Percentiles rank a stretch among this genome's conserved stretches.
Conservation (phyloP, 1,284 basidiomycete genomes). For the Trichosporon sp. region DNA sequence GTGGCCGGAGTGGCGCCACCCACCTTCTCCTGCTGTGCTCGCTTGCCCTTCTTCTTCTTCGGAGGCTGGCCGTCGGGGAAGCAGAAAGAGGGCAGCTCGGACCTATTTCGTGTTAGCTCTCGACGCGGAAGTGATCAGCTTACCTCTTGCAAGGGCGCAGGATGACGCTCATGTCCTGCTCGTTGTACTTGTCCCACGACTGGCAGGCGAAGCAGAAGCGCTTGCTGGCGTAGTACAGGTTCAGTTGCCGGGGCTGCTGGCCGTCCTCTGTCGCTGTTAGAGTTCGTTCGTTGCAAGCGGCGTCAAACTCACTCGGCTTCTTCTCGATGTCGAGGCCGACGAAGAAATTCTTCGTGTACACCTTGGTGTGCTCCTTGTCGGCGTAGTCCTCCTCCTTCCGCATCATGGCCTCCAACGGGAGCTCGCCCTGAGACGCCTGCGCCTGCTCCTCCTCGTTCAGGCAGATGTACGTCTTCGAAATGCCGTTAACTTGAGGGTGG, state of each 20-base stretch:
- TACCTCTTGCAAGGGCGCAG: slow-evolving; percentile 92
- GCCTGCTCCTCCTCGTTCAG: slow-evolving; percentile 79
- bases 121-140: slow-evolving; percentile 22
- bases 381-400: slow-evolving; percentile 76
- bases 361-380: slow-evolving; percentile 69
- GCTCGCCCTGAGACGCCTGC: slow-evolving; percentile 82
- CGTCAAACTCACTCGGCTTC: slow-evolving; percentile 65
- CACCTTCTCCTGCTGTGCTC: slow-evolving; percentile 35
- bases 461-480: slow-evolving; percentile 82
- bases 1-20: background rate
- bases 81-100: slow-evolving; percentile 42
- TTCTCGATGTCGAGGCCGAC: slow-evolving; percentile 92
- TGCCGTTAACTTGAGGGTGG: slow-evolving; percentile 93
- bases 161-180: slow-evolving; percentile 87
- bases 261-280: slow-evolving; percentile 37
- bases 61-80: slow-evolving; percentile 45
- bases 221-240: slow-evolving; percentile 93
- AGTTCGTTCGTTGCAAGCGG: slow-evolving; percentile 10
- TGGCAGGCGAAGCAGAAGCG: slow-evolving; percentile 96
- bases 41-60: slow-evolving; percentile 44
- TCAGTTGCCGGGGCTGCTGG: slow-evolving; percentile 62
- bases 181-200: slow-evolving; percentile 93
- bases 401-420: slow-evolving; percentile 65
- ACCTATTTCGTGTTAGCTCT: slow-evolving; percentile 22
- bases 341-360: slow-evolving; percentile 93